Evolutionary conservation across 2,329 filamentous ascomycete species (phyloP).

Genomic region (Elsinoe australis): DNA sequence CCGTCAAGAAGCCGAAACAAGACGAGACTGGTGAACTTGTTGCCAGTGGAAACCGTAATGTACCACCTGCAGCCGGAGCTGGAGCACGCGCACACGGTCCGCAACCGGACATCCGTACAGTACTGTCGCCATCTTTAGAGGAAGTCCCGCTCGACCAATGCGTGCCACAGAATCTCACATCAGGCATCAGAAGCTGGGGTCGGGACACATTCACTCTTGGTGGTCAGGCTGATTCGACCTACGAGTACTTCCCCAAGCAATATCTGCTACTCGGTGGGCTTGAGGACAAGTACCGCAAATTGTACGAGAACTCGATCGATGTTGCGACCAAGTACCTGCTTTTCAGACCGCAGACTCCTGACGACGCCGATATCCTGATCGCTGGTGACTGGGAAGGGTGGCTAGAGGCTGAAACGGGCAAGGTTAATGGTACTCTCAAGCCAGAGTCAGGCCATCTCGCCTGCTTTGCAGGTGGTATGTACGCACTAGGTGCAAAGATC

Average conservation of each 20-base stretch:
- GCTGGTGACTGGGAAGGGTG: slow-evolving; percentile 47
- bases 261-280: slow-evolving; percentile 70
- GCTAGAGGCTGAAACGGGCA: slow-evolving; percentile 18
- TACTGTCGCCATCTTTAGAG: too few species aligned
- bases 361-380: slow-evolving; percentile 63
- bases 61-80: neutral
- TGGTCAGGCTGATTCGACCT: slow-evolving; percentile 49
- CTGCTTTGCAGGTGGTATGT: slow-evolving; percentile 51
- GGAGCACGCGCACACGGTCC: neutral
- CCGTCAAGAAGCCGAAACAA: slow-evolving; percentile 9
- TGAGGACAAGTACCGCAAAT: slow-evolving; percentile 60
- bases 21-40: neutral
- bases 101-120: neutral
- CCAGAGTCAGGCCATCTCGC: slow-evolving; percentile 44
- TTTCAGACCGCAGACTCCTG: slow-evolving; percentile 66
- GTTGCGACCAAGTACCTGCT: slow-evolving; percentile 66
- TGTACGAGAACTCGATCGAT: slow-evolving; percentile 63
- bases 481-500: slow-evolving; percentile 46
- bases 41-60: neutral
- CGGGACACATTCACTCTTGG: slow-evolving; percentile 48
- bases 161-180: slow-evolving; percentile 52
- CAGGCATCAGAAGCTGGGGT: slow-evolving; percentile 37
- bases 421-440: slow-evolving; percentile 35
- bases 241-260: slow-evolving; percentile 55
- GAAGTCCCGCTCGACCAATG: too few species aligned